phyloP scores from a whole-genome alignment of 1,284 basidiomycete species.

The Omphalotus olearius region DNA sequence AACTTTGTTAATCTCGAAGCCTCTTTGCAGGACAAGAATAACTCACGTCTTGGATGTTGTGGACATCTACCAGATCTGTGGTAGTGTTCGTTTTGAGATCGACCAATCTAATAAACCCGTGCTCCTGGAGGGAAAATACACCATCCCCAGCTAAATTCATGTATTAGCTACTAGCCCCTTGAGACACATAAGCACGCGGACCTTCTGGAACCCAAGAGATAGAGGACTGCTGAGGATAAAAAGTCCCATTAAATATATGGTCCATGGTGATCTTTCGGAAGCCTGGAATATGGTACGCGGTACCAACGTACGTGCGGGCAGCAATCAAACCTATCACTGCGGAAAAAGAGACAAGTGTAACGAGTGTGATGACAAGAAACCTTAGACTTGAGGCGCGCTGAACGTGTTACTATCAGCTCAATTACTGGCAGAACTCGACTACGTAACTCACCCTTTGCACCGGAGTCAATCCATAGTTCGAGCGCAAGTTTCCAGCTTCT shows the following conservation, averaged over 20 bases:
- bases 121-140: slow-evolving; percentile 67
- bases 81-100: slow-evolving; percentile 76
- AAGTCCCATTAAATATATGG: slow-evolving; percentile 88
- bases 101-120: slow-evolving; percentile 69
- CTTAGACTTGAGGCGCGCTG: slow-evolving; percentile 47
- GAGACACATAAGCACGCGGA: slow-evolving; percentile 25
- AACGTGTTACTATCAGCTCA: neutral
- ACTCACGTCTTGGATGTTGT: slow-evolving; percentile 59
- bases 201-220: slow-evolving; percentile 89
- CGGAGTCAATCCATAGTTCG: neutral
- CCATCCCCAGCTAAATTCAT: slow-evolving; percentile 77
- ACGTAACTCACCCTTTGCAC: slow-evolving; percentile 3
- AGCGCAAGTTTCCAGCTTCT: slow-evolving; percentile 6
- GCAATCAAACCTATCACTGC: slow-evolving; percentile 66
- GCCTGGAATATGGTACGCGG: slow-evolving; percentile 47
- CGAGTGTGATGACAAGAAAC: slow-evolving; percentile 51
- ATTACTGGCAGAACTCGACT: neutral
- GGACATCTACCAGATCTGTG: slow-evolving; percentile 50
- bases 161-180: neutral
- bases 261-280: slow-evolving; percentile 76
- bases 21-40: neutral
- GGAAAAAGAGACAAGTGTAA: slow-evolving; percentile 50
- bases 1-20: slow-evolving; percentile 3
- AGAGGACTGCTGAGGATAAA: slow-evolving; percentile 39
- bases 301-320: slow-evolving; percentile 62